These are phyloP conservation scores for Nevesoporus exiguus DNA, from an alignment of 768 basidiomycete species.

Conservation along the genomic window DNA sequence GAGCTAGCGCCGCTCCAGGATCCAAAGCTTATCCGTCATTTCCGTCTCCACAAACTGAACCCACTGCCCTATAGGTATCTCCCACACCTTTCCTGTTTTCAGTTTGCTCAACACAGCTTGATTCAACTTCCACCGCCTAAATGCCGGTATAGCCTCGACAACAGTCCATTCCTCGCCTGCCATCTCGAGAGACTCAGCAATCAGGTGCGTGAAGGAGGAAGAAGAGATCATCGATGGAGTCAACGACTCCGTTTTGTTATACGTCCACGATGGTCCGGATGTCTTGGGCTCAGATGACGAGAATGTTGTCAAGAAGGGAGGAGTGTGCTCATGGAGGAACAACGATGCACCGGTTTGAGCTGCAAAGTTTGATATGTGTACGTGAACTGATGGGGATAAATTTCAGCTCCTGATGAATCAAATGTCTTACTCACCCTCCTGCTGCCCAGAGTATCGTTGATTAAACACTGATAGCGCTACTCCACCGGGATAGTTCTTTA, in stretches of 20 bases:
- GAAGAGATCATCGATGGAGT: conserved; percentile 40
- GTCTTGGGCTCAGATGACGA: conserved; percentile 10
- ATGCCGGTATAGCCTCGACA: conserved; percentile 43
- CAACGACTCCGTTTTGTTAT: conserved; percentile 80
- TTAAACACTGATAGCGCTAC: conserved; percentile 65
- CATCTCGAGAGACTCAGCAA: conserved; percentile 44
- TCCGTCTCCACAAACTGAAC: conserved; percentile 35
- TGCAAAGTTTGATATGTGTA: conserved; percentile 82
- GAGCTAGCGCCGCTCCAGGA: conserved; percentile 36
- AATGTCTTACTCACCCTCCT: conserved; percentile 26
- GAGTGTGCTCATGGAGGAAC: conserved; percentile 69
- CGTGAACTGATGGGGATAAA: conserved; percentile 40
- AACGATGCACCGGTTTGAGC: conserved; percentile 89
- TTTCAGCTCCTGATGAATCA: not conserved
- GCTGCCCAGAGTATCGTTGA: conserved; percentile 36
- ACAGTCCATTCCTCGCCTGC: conserved; percentile 38
- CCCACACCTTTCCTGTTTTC: conserved; percentile 20
- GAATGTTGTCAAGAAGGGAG: conserved; percentile 39
- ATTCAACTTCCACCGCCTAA: conserved; percentile 38
- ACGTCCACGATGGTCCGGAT: conserved; percentile 47
- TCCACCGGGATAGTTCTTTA: conserved; percentile 88
- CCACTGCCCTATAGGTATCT: conserved; percentile 24
- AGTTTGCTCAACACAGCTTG: conserved; percentile 12
- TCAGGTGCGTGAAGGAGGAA: conserved; percentile 56
- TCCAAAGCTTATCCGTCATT: conserved; percentile 45